Evolutionary conservation across 768 basidiomycete species (phyloP).

Genomic region (Tricholoma furcatifolium): DNA sequence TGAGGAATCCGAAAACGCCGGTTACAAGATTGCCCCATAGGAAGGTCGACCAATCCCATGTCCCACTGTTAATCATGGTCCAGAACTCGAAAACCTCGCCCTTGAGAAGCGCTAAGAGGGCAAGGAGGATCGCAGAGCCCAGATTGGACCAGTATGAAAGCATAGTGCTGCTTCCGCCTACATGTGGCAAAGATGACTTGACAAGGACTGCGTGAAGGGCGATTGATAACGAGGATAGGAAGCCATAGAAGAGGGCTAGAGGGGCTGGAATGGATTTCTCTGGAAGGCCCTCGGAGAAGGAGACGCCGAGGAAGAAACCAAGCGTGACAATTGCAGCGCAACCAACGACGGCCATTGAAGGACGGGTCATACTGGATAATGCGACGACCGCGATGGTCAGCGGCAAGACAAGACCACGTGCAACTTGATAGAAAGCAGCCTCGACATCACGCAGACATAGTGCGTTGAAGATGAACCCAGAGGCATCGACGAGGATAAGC

Average conservation of each 20-base stretch:
- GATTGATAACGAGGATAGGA: constrained; percentile 66
- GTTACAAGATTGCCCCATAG: constrained; percentile 33
- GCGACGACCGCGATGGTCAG: constrained; percentile 74
- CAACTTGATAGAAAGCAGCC: constrained; percentile 78
- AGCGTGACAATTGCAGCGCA: constrained; percentile 71
- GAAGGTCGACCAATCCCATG: constrained; percentile 28
- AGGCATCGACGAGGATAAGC: constrained; percentile 35
- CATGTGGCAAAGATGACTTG: constrained; percentile 67
- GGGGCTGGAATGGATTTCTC: constrained; percentile 45
- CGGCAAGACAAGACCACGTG: constrained; percentile 76
- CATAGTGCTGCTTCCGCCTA: constrained; percentile 68
- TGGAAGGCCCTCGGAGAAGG: constrained; percentile 35
- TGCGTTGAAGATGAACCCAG: constrained; percentile 29
- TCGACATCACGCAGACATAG: constrained; percentile 51
- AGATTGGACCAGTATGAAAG: constrained; percentile 80
- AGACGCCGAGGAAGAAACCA: constrained; percentile 69
- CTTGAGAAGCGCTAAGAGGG: constrained; percentile 57
- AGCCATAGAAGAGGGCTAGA: constrained; percentile 69
- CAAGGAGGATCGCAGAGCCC: constrained; percentile 56
- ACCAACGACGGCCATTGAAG: constrained; percentile 56
- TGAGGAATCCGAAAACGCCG: constrained; percentile 75
- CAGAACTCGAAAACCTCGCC: constrained; percentile 61
- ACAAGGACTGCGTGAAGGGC: constrained; percentile 82
- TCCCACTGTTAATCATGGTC: constrained; percentile 36
- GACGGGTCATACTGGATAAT: constrained; percentile 55